Conservation (phyloP, 768 basidiomycete species). For the Leucocoprinus birnbaumii region DNA sequence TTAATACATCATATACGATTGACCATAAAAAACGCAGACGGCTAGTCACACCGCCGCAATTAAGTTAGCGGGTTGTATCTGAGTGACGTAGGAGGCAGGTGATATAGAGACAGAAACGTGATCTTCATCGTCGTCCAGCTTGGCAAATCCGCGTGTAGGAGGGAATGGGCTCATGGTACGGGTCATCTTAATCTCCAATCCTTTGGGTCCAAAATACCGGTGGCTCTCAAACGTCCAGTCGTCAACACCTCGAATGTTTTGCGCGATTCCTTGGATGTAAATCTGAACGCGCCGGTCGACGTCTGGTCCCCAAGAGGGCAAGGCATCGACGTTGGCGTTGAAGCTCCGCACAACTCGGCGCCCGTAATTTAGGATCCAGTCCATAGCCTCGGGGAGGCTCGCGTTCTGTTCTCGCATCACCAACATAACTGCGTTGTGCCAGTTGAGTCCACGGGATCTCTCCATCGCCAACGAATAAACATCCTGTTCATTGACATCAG, state of each 20-base stretch:
- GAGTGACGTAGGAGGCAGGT: background rate
- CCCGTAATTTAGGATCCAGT: conserved; percentile 23
- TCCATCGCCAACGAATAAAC: conserved; percentile 33
- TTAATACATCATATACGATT: background rate
- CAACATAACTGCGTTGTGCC: conserved; percentile 30
- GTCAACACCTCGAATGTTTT: conserved; percentile 42
- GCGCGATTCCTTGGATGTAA: conserved; percentile 41
- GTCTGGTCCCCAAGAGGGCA: conserved; percentile 39
- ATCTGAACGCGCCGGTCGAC: conserved; percentile 34
- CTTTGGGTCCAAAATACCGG: conserved; percentile 34
- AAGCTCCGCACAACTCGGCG: conserved; percentile 21
- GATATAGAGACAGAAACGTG: background rate
- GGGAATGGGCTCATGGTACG: conserved; percentile 18
- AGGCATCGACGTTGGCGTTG: conserved; percentile 22
- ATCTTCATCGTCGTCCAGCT: background rate
- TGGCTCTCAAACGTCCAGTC: conserved; percentile 47
- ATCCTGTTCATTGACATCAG: conserved; percentile 20
- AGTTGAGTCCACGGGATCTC: conserved; percentile 27
- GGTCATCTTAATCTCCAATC: conserved; percentile 18
- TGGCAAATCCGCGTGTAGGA: background rate
- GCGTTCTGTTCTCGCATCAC: conserved; percentile 26
- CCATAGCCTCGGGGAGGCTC: conserved; percentile 24
- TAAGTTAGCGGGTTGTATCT: background rate
- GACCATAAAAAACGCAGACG: too few relatives aligned
- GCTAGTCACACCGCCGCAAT: background rate